Evolutionary conservation across 176 grass and related monocot genomes (phyloP).

Genomic region (Ampelocalamus luodianensis): DNA sequence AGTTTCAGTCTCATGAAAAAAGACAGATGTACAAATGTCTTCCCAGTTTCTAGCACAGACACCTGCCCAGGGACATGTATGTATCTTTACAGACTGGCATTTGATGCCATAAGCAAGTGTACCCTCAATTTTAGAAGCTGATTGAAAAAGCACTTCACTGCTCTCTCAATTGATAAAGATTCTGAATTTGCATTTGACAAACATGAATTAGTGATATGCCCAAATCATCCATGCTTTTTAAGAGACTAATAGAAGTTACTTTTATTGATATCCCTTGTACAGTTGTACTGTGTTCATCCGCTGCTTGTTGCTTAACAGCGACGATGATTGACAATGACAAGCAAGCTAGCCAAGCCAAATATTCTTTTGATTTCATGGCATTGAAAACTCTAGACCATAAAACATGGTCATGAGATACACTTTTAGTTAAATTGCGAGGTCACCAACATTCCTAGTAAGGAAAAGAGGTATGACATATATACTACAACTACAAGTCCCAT

Average conservation of each 20-base stretch:
- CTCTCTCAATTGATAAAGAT: conserved; percentile 7
- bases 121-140: background rate
- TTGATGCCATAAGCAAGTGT: background rate
- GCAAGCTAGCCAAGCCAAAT: background rate
- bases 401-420: background rate
- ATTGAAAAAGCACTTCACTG: background rate
- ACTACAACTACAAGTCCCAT: background rate
- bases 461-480: background rate
- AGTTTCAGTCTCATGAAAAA: background rate
- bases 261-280: background rate
- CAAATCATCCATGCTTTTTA: background rate
- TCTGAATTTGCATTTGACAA: background rate
- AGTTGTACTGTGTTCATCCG: background rate
- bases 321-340: background rate
- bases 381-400: background rate
- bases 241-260: background rate
- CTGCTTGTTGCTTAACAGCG: conserved; percentile 3
- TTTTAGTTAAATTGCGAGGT: background rate
- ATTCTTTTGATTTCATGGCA: background rate
- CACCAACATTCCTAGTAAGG: background rate
- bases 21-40: background rate
- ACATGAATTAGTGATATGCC: background rate
- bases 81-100: background rate
- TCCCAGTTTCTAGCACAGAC: background rate
- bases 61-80: background rate